Conservation (phyloP, 129 eudicot species). For the Ambrosia artemisiifolia region DNA sequence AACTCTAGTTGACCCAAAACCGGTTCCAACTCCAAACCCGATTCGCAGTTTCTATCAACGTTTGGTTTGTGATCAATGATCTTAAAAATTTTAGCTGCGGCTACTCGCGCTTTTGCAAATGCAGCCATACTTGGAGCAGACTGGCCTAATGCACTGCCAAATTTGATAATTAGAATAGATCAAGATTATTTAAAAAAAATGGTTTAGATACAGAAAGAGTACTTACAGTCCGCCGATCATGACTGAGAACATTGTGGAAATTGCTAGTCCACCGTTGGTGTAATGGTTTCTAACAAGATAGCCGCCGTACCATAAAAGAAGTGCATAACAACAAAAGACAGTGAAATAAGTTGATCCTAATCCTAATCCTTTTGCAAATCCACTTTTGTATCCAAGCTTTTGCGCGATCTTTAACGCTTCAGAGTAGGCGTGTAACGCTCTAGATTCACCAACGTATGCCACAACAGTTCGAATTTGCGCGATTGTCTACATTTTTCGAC, state of each 20-base stretch:
- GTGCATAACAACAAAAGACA: conserved; percentile 93
- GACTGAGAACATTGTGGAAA: conserved; percentile 93
- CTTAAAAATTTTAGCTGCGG: conserved; percentile 81
- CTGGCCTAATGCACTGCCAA: conserved; percentile 77
- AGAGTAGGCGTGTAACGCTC: conserved; percentile 74
- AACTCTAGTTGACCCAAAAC: conserved; percentile 74
- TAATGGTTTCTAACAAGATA: conserved; percentile 89
- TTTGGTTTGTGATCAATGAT: conserved; percentile 87
- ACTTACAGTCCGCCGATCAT: conserved; percentile 98
- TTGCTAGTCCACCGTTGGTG: conserved; percentile 97
- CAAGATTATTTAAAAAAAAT: background rate
- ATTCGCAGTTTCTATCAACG: conserved; percentile 55
- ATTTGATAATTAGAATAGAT: conserved; percentile 8
- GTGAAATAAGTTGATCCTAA: conserved; percentile 95
- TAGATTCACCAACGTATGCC: conserved; percentile 91
- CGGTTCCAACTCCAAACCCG: conserved; percentile 75
- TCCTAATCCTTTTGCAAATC: conserved; percentile 90
- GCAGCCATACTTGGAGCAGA: conserved; percentile 94
- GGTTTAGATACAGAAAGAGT: background rate
- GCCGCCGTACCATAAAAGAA: conserved; percentile 96
- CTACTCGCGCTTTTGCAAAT: conserved; percentile 90
- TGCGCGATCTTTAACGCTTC: conserved; percentile 69
- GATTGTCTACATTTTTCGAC: conserved; percentile 57
- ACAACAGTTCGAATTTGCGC: conserved; percentile 83
- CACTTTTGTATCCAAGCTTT: conserved; percentile 83